Evolutionary conservation across 1,284 basidiomycete species (phyloP).

Genomic region (Trichosporon sp.): DNA sequence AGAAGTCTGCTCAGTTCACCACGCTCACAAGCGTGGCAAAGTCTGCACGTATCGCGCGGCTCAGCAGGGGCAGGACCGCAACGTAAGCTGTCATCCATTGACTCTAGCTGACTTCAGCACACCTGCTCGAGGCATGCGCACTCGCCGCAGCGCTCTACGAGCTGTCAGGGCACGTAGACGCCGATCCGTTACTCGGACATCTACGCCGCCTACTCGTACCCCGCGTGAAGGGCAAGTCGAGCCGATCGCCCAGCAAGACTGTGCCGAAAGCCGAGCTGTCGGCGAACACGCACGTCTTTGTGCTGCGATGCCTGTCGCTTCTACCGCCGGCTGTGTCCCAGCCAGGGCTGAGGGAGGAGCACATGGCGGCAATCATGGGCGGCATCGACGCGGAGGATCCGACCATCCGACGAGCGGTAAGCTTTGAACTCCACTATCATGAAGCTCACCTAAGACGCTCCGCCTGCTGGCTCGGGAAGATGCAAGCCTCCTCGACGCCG

Average conservation of each 20-base stretch:
- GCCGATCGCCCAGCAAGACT: not conserved
- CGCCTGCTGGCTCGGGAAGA: conserved; percentile 20
- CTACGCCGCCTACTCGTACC: conserved; percentile 11
- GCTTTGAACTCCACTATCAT: not conserved
- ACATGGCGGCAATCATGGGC: conserved; percentile 39
- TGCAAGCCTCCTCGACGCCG: conserved; percentile 18
- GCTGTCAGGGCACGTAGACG: not conserved
- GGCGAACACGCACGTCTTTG: conserved; percentile 36
- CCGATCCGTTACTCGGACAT: conserved; percentile 4
- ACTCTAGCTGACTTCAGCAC: conserved; percentile 8
- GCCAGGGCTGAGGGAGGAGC: conserved; percentile 25
- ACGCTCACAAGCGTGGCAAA: not conserved
- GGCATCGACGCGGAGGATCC: conserved; percentile 36
- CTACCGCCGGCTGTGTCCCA: conserved; percentile 30
- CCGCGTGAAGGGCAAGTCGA: conserved; percentile 12
- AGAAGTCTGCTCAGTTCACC: not conserved
- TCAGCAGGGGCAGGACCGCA: conserved; percentile 4
- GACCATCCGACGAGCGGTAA: conserved; percentile 32
- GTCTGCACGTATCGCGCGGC: not conserved
- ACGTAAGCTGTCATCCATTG: not conserved
- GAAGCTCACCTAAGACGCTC: conserved; percentile 26
- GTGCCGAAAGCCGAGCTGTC: not conserved
- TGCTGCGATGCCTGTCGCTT: conserved; percentile 29
- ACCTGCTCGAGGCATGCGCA: conserved; percentile 8
- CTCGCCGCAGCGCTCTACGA: conserved; percentile 6